A percentile compares a stretch with the other conserved stretches of the same genome.
These are phyloP conservation scores for Alternaria triticimaculans DNA, from an alignment of 2,329 filamentous ascomycete species.

Conservation along the genomic window DNA sequence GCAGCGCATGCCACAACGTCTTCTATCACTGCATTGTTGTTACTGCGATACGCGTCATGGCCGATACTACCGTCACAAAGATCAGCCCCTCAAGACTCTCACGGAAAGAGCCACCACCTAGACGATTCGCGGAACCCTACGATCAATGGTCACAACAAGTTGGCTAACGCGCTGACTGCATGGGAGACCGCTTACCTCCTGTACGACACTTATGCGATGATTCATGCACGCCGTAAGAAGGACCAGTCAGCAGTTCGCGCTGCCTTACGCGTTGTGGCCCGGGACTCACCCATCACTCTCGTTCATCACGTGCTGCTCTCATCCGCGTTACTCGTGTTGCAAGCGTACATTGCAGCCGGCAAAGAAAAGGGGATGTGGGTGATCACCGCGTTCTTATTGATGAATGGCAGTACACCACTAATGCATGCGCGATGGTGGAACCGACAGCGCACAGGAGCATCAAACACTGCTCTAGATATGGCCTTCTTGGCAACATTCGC, in stretches of 20 bases:
- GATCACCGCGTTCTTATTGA: neutral
- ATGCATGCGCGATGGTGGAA: constrained; percentile 1
- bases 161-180: neutral
- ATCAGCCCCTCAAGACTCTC: neutral
- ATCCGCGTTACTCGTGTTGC: neutral
- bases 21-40: neutral
- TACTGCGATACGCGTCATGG: neutral
- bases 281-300: neutral
- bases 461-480: neutral
- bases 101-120: neutral
- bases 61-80: neutral
- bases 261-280: neutral
- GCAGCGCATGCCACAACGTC: neutral
- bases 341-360: neutral
- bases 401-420: neutral
- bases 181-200: neutral
- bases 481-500: neutral
- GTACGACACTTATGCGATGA: neutral
- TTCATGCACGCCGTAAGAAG: neutral
- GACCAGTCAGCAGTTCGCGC: neutral
- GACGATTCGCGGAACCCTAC: neutral
- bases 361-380: neutral
- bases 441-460: neutral
- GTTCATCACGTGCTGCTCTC: neutral
- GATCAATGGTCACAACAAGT: neutral